phyloP scores from a whole-genome alignment of 768 basidiomycete genomes.

The Glaciozyma martinii region DNA sequence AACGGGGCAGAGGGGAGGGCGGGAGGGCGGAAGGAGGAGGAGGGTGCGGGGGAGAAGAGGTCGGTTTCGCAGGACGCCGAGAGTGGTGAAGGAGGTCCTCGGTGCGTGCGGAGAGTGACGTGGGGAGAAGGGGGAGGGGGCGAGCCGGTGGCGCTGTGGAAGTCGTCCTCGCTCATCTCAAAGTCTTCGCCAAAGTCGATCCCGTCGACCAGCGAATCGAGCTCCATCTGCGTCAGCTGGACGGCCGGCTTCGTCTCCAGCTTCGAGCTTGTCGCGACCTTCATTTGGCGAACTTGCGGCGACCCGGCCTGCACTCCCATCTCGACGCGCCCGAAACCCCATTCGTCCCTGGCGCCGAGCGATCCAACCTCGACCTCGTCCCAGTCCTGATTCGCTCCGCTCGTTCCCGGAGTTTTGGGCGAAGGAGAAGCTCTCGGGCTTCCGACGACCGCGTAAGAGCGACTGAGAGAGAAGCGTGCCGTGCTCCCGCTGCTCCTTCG shows the following conservation, averaged over 20 bases:
- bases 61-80: not conserved
- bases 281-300: not conserved
- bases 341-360: not conserved
- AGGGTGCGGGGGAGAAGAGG: not conserved
- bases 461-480: no score
- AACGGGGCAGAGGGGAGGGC: not conserved
- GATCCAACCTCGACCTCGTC: not conserved
- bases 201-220: conserved; percentile 9
- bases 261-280: not conserved
- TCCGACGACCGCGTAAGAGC: no score
- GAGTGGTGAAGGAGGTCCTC: not conserved
- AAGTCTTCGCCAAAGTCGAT: conserved; percentile 13
- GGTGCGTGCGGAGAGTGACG: not conserved
- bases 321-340: not conserved
- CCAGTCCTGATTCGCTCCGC: no score
- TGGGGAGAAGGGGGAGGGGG: not conserved
- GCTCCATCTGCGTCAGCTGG: not conserved
- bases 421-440: no score
- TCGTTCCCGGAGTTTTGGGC: no score
- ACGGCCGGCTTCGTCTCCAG: not conserved
- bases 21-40: not conserved
- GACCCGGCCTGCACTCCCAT: not conserved
- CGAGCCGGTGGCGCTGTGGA: not conserved
- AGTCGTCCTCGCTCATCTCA: not conserved
- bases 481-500: no score